Conservation (phyloP, 768 basidiomycete species). For the Lanmaoa pseudosensibilis region DNA sequence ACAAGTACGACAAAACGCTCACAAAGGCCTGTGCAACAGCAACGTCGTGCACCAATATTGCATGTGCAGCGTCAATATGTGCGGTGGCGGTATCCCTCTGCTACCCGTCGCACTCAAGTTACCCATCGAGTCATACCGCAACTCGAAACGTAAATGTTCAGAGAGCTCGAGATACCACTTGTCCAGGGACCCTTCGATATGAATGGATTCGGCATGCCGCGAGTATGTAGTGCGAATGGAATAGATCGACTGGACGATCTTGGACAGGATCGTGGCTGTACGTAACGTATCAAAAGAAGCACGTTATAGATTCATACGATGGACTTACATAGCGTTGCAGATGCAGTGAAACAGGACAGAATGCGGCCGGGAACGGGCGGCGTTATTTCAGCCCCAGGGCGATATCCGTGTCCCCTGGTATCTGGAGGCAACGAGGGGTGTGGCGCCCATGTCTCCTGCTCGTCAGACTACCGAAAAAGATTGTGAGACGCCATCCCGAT, state of each 20-base stretch:
- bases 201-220: slow-evolving; percentile 56
- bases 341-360: slow-evolving; percentile 77
- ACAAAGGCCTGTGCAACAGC: slow-evolving; percentile 79
- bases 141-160: slow-evolving; percentile 64
- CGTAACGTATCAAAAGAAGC: slow-evolving; percentile 7
- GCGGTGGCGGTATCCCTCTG: slow-evolving; percentile 51
- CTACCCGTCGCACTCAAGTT: slow-evolving; percentile 12
- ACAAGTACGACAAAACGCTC: slow-evolving; percentile 30
- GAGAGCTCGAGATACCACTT: slow-evolving; percentile 77
- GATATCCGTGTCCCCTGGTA: slow-evolving; percentile 31
- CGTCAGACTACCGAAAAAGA: slow-evolving; percentile 52
- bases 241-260: slow-evolving; percentile 70
- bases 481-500: neutral
- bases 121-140: slow-evolving; percentile 41
- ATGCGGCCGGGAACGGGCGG: slow-evolving; percentile 45
- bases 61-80: slow-evolving; percentile 76
- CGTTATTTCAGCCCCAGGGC: slow-evolving; percentile 16
- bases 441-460: slow-evolving; percentile 54
- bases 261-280: slow-evolving; percentile 66
- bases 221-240: slow-evolving; percentile 56
- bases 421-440: slow-evolving; percentile 38
- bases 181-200: slow-evolving; percentile 61
- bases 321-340: slow-evolving; percentile 65
- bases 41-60: slow-evolving; percentile 83
- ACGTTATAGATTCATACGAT: neutral